Conservation (phyloP, 768 basidiomycete genomes). For the Pleurotus sapidus region DNA sequence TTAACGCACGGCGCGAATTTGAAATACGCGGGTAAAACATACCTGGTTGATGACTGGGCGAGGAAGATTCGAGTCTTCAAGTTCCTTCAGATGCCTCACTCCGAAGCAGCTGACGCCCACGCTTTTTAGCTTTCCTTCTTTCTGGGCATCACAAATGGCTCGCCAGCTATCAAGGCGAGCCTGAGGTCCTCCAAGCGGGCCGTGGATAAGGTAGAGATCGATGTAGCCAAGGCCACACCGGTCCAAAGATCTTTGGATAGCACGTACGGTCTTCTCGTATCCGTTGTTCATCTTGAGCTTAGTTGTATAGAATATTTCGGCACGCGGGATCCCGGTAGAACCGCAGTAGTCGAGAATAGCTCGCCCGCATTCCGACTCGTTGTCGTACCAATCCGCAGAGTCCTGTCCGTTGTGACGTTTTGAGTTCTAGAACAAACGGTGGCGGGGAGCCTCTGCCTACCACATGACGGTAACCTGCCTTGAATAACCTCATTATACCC, state of each 20-base stretch:
- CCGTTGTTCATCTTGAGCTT: slow-evolving; percentile 61
- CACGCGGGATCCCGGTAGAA: slow-evolving; percentile 45
- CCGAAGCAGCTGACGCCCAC: slow-evolving; percentile 69
- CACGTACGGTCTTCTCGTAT: slow-evolving; percentile 43
- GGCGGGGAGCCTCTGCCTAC: slow-evolving; percentile 26
- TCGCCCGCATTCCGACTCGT: slow-evolving; percentile 61
- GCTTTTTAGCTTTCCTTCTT: slow-evolving; percentile 53
- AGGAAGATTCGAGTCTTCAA: slow-evolving; percentile 37
- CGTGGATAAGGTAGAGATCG: slow-evolving; percentile 72
- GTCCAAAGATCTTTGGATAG: slow-evolving; percentile 52
- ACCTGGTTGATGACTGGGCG: slow-evolving; percentile 65
- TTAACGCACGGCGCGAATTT: slow-evolving; percentile 4
- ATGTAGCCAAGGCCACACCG: slow-evolving; percentile 58
- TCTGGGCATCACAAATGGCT: slow-evolving; percentile 62
- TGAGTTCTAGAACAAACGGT: too few relatives aligned
- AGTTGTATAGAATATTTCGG: slow-evolving; percentile 67
- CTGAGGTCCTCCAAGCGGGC: slow-evolving; percentile 58
- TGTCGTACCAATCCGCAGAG: slow-evolving; percentile 56
- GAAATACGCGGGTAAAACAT: slow-evolving; percentile 8
- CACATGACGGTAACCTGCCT: slow-evolving; percentile 67
- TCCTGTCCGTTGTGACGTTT: slow-evolving; percentile 25
- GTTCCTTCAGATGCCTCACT: slow-evolving; percentile 56
- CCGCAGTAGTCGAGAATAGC: slow-evolving; percentile 57
- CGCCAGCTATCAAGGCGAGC: slow-evolving; percentile 62
- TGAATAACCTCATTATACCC: slow-evolving; percentile 8